These are phyloP conservation scores for Metschnikowia henanensis DNA, from an alignment of 805 yeast genomes.

Conservation along the genomic window DNA sequence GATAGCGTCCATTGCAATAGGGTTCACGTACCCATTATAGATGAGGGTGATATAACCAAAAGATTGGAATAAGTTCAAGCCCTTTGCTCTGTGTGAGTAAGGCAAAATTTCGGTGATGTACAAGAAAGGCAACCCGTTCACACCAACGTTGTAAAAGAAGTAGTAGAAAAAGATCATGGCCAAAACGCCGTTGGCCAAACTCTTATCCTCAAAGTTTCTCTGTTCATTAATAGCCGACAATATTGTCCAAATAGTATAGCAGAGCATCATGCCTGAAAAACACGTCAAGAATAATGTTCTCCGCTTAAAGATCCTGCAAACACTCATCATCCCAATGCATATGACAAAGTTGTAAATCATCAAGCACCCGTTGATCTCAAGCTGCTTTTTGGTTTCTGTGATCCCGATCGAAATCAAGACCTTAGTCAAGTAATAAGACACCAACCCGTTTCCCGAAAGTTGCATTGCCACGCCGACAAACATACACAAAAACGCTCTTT, in stretches of 20 bases:
- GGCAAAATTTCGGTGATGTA: slow-evolving; percentile 46
- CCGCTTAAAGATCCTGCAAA: slow-evolving; percentile 31
- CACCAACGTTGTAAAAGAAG: slow-evolving; percentile 41
- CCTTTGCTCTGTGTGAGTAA: slow-evolving; percentile 42
- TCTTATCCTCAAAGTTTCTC: slow-evolving; percentile 39
- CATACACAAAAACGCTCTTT: slow-evolving; percentile 37
- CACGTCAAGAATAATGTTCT: slow-evolving; percentile 38
- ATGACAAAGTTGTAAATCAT: slow-evolving; percentile 32
- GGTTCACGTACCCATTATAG: slow-evolving; percentile 26
- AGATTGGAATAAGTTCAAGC: slow-evolving; percentile 31
- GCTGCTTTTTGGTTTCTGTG: slow-evolving; percentile 38
- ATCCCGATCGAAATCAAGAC: slow-evolving; percentile 56
- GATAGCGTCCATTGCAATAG: slow-evolving; percentile 41
- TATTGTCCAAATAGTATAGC: slow-evolving; percentile 44
- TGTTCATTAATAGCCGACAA: slow-evolving; percentile 47
- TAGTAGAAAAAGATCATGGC: slow-evolving; percentile 52
- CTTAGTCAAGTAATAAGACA: slow-evolving; percentile 49
- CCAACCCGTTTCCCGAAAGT: slow-evolving; percentile 52
- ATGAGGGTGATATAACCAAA: slow-evolving; percentile 21
- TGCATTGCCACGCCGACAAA: slow-evolving; percentile 42
- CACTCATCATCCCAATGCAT: slow-evolving; percentile 23
- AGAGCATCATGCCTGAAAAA: slow-evolving; percentile 34
- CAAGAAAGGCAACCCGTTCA: slow-evolving; percentile 46
- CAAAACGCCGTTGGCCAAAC: slow-evolving; percentile 45
- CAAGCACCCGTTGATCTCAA: slow-evolving; percentile 49